Percentiles rank a stretch among this genome's conserved stretches.
phyloP scores from a whole-genome alignment of 768 basidiomycete genomes.

The Kwoniella pini region DNA sequence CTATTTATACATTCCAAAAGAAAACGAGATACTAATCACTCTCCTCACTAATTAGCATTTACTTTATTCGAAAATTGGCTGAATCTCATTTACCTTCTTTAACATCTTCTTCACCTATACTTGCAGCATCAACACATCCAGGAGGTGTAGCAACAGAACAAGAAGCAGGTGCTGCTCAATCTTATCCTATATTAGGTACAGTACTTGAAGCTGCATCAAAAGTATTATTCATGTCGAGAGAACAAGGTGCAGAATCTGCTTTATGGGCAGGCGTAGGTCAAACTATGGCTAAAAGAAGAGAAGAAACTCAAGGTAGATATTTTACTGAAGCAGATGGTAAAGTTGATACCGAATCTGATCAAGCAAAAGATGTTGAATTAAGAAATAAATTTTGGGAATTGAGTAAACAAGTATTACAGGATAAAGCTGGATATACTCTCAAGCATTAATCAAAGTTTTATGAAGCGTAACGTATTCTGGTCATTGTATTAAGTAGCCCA shows the following conservation, averaged over 20 bases:
- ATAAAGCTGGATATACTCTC: slow-evolving; percentile 45
- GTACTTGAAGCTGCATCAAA: slow-evolving; percentile 38
- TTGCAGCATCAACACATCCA: slow-evolving; percentile 50
- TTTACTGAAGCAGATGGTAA: slow-evolving; percentile 52
- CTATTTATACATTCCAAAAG: too few species aligned
- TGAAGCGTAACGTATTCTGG: too few species aligned
- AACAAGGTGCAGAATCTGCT: slow-evolving; percentile 51
- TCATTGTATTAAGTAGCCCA: too few species aligned
- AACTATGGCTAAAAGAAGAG: slow-evolving; percentile 26
- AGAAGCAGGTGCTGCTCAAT: slow-evolving; percentile 48
- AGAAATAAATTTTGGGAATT: slow-evolving; percentile 51
- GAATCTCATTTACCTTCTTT: slow-evolving; percentile 38
- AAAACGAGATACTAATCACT: too few species aligned
- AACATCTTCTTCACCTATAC: slow-evolving; percentile 36
- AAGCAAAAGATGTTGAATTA: slow-evolving; percentile 43
- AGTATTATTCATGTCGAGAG: slow-evolving; percentile 51
- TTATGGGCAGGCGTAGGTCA: slow-evolving; percentile 47
- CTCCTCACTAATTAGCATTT: slow-evolving; percentile 37
- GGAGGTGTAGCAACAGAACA: slow-evolving; percentile 54
- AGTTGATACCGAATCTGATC: slow-evolving; percentile 47
- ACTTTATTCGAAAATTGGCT: slow-evolving; percentile 49
- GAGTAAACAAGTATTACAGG: slow-evolving; percentile 44
- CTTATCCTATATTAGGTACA: slow-evolving; percentile 46
- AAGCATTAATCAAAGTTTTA: slow-evolving; percentile 40
- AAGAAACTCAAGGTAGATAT: slow-evolving; percentile 50